Evolutionary conservation across 495 filamentous ascomycete species (phyloP).

Genomic region (Lichenothelia convexa): DNA sequence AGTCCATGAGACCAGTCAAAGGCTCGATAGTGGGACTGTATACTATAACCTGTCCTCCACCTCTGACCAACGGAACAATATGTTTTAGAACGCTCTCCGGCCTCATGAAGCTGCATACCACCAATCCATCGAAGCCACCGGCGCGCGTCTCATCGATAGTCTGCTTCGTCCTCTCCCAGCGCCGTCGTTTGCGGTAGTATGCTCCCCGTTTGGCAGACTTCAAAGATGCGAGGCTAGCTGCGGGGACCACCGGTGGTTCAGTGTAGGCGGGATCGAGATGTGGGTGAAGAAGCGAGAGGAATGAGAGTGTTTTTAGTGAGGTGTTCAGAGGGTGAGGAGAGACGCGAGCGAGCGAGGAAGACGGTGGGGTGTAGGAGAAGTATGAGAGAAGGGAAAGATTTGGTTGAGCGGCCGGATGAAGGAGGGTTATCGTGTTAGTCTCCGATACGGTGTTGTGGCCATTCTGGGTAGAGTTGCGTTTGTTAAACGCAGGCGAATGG

Average conservation of each 20-base stretch:
- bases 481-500: too few relatives aligned
- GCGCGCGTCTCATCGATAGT: slow-evolving; percentile 54
- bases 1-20: slow-evolving; percentile 53
- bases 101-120: slow-evolving; percentile 66
- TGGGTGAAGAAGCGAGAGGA: slow-evolving; percentile 75
- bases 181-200: slow-evolving; percentile 69
- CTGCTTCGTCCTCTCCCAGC: slow-evolving; percentile 48
- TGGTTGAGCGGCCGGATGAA: slow-evolving; percentile 78
- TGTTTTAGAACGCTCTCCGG: slow-evolving; percentile 55
- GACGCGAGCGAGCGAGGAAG: too few relatives aligned
- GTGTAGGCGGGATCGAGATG: slow-evolving; percentile 49
- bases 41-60: slow-evolving; percentile 68
- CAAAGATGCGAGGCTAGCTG: slow-evolving; percentile 37
- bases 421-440: slow-evolving; percentile 63
- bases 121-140: slow-evolving; percentile 66
- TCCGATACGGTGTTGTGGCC: background rate
- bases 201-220: slow-evolving; percentile 62
- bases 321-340: slow-evolving; percentile 74
- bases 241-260: slow-evolving; percentile 34
- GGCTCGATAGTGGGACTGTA: slow-evolving; percentile 67
- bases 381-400: slow-evolving; percentile 75
- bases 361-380: slow-evolving; percentile 57
- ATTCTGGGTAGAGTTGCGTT: slow-evolving; percentile 3
- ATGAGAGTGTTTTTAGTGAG: slow-evolving; percentile 68
- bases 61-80: slow-evolving; percentile 57